Evolutionary conservation across 2,329 filamentous ascomycete species (phyloP).

Genomic region (Monosporascus sp.): DNA sequence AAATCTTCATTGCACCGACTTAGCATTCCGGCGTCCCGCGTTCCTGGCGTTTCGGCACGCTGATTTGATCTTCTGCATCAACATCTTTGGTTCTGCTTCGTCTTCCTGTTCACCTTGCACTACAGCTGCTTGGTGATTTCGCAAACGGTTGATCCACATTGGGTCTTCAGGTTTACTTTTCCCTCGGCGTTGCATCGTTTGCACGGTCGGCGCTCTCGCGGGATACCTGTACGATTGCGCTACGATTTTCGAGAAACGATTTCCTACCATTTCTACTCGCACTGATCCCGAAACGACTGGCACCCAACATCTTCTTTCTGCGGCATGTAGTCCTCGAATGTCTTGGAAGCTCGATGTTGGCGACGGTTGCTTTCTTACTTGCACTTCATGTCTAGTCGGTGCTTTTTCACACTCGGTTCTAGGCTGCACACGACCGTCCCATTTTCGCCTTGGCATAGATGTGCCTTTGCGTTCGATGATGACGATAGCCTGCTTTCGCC

Average conservation of each 20-base stretch:
- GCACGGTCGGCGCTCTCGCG: not conserved
- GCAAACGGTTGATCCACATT: conserved; percentile 5
- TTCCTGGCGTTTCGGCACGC: conserved; percentile 27
- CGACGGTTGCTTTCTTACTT: not conserved
- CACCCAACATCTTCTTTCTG: conserved; percentile 8
- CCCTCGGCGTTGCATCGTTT: not conserved
- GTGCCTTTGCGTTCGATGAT: not conserved
- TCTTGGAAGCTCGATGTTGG: not conserved
- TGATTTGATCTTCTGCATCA: conserved; percentile 21
- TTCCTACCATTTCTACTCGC: conserved; percentile 13
- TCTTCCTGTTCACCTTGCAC: conserved; percentile 15
- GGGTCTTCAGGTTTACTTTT: not conserved
- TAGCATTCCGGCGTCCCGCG: conserved; percentile 29
- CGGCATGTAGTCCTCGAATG: conserved; percentile 16
- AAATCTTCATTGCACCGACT: conserved; percentile 15
- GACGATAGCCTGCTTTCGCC: not conserved
- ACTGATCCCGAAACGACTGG: conserved; percentile 6
- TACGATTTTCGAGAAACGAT: conserved; percentile 9
- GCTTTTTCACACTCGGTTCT: not conserved
- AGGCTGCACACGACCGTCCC: not conserved
- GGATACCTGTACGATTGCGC: not conserved
- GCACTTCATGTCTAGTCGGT: not conserved
- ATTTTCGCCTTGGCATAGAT: not conserved
- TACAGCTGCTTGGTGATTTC: conserved; percentile 6
- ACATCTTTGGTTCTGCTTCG: conserved; percentile 23